A percentile compares a stretch with the other conserved stretches of the same genome.
Conservation (phyloP, 352 stramenopile genomes). For the Globisporangium nagaii region DNA sequence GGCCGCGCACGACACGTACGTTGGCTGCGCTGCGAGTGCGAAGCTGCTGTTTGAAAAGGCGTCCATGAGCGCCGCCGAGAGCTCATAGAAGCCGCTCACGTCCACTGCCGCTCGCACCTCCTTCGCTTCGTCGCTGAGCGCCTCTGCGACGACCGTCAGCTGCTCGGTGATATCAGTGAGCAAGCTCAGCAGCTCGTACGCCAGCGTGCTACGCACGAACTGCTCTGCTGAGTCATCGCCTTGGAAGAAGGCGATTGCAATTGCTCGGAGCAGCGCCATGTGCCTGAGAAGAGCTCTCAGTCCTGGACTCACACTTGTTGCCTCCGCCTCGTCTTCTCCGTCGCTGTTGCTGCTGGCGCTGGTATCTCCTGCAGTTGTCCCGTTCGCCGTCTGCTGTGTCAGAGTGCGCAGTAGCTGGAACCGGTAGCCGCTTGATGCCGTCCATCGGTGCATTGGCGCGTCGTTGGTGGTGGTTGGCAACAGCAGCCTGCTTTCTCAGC, state of each 20-base stretch:
- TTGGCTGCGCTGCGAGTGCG: slow-evolving; percentile 21
- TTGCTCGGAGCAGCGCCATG: neutral
- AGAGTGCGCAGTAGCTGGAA: slow-evolving; percentile 49
- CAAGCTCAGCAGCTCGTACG: slow-evolving; percentile 21
- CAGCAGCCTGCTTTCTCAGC: slow-evolving; percentile 2
- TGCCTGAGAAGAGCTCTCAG: neutral
- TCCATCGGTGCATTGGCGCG: neutral
- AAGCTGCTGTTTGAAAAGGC: slow-evolving; percentile 6
- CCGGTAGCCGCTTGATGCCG: slow-evolving; percentile 25
- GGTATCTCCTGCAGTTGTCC: neutral
- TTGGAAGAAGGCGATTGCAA: neutral
- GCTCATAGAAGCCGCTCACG: slow-evolving; percentile 11
- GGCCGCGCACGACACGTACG: slow-evolving; percentile 40
- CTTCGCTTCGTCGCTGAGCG: neutral
- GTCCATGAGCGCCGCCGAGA: slow-evolving; percentile 16
- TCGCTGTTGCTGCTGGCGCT: neutral
- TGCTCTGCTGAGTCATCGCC: no score
- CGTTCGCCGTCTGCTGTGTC: slow-evolving; percentile 1
- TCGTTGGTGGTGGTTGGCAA: neutral
- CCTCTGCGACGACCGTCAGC: neutral
- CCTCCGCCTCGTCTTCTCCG: neutral
- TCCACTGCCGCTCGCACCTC: neutral
- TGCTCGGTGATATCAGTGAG: slow-evolving; percentile 22
- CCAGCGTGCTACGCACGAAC: neutral
- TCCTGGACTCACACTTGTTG: neutral